These are phyloP conservation scores for Waitea zeae DNA, from an alignment of 1,284 basidiomycete species.

Conservation along the genomic window DNA sequence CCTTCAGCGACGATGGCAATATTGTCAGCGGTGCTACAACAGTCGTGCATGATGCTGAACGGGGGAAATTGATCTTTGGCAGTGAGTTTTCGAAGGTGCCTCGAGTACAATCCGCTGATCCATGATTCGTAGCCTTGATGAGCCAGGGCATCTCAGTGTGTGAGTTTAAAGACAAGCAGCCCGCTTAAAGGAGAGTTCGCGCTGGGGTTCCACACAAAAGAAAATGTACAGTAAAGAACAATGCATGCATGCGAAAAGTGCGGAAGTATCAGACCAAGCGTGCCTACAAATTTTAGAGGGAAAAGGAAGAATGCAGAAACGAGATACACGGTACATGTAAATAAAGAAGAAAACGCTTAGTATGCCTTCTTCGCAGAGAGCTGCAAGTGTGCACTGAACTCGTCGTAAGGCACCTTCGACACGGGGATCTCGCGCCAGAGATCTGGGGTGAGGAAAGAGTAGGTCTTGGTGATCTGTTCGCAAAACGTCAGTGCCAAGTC, in stretches of 20 bases:
- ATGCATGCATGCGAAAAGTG: no score
- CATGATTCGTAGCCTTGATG: no score
- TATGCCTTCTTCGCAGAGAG: conserved; percentile 73
- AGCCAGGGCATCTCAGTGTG: no score
- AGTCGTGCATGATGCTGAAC: conserved; percentile 29
- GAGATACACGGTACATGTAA: background rate
- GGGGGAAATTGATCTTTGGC: conserved; percentile 33
- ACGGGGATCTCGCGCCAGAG: conserved; percentile 92
- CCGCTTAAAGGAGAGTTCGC: no score
- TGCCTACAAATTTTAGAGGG: no score
- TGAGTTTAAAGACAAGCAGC: no score
- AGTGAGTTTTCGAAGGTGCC: no score
- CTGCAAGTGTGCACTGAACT: conserved; percentile 83
- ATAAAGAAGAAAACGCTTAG: conserved; percentile 20
- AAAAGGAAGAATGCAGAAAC: background rate
- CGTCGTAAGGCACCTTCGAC: conserved; percentile 83
- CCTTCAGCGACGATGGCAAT: conserved; percentile 46
- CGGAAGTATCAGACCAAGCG: no score
- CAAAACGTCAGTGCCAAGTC: background rate
- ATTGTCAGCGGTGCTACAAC: conserved; percentile 35
- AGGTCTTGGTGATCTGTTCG: conserved; percentile 85
- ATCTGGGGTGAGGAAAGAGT: conserved; percentile 94
- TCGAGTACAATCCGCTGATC: no score
- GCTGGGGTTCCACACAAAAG: no score
- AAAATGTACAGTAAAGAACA: no score